Evolutionary conservation across 768 basidiomycete species (phyloP).

Genomic region (Boletales sp.): DNA sequence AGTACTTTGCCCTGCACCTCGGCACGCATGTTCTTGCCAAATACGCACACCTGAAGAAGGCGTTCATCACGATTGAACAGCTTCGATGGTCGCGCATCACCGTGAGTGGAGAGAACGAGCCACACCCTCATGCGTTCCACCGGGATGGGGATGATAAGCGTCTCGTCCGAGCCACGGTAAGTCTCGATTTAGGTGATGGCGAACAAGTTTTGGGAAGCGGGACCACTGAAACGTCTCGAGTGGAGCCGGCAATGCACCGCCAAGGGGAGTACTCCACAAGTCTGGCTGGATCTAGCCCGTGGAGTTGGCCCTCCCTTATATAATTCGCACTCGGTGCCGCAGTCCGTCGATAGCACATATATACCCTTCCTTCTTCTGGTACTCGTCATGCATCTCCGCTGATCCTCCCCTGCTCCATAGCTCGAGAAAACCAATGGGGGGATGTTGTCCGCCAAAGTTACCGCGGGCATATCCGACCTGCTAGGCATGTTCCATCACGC

Average conservation of each 20-base stretch:
- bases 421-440: conserved; percentile 70
- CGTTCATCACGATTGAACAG: conserved; percentile 69
- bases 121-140: conserved; percentile 78
- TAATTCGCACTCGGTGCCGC: conserved; percentile 3
- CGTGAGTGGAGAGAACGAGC: conserved; percentile 40
- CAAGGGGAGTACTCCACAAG: conserved; percentile 18
- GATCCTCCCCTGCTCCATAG: conserved; percentile 28
- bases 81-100: conserved; percentile 82
- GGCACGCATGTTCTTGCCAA: conserved; percentile 78
- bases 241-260: conserved; percentile 19
- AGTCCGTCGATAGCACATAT: neutral
- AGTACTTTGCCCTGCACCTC: conserved; percentile 85
- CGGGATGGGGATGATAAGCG: conserved; percentile 92
- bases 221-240: conserved; percentile 9
- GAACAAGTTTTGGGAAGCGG: neutral
- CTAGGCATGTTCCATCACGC: conserved; percentile 49
- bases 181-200: conserved; percentile 14
- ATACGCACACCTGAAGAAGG: conserved; percentile 72
- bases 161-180: conserved; percentile 55
- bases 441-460: conserved; percentile 57
- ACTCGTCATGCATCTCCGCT: neutral
- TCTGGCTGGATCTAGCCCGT: conserved; percentile 15
- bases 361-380: neutral
- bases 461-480: conserved; percentile 73
- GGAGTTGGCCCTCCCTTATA: conserved; percentile 18